Percentiles rank a stretch among this genome's conserved stretches.
phyloP scores from a whole-genome alignment of 2,329 filamentous ascomycete species.

The Sporothrix curviconia region DNA sequence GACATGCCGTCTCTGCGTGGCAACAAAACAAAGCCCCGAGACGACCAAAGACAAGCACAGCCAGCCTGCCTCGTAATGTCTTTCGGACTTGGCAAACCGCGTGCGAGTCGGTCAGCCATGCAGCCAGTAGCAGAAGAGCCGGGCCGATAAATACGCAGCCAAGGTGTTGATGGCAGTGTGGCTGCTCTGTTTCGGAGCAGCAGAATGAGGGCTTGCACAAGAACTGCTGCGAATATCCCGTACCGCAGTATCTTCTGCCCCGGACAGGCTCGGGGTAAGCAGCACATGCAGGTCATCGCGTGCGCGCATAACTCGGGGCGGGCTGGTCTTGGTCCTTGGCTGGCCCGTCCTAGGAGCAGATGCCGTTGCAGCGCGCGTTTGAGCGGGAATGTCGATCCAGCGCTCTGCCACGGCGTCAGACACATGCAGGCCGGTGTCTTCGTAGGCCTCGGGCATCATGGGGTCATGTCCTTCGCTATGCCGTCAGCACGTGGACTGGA shows the following conservation, averaged over 20 bases:
- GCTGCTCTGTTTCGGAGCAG: neutral
- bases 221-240: neutral
- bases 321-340: constrained; percentile 27
- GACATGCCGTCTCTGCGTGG: neutral
- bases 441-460: constrained; percentile 30
- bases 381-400: constrained; percentile 48
- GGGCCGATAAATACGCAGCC: neutral
- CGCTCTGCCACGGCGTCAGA: constrained; percentile 37
- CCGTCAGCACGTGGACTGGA: constrained; percentile 42
- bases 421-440: constrained; percentile 44
- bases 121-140: constrained; percentile 38
- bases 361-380: constrained; percentile 48
- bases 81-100: constrained; percentile 46
- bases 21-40: neutral
- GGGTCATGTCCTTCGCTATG: constrained; percentile 44
- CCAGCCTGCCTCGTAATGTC: constrained; percentile 24
- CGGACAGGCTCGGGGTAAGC: constrained; percentile 32
- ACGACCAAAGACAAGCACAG: constrained; percentile 24
- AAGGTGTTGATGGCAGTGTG: neutral
- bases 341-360: constrained; percentile 26
- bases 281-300: constrained; percentile 47
- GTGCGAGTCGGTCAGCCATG: constrained; percentile 47
- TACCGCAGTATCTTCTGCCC: constrained; percentile 28
- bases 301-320: constrained; percentile 26
- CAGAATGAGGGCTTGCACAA: neutral